phyloP scores from a whole-genome alignment of 164 flowering plant species.

The Magnolia kwangsiensis region DNA sequence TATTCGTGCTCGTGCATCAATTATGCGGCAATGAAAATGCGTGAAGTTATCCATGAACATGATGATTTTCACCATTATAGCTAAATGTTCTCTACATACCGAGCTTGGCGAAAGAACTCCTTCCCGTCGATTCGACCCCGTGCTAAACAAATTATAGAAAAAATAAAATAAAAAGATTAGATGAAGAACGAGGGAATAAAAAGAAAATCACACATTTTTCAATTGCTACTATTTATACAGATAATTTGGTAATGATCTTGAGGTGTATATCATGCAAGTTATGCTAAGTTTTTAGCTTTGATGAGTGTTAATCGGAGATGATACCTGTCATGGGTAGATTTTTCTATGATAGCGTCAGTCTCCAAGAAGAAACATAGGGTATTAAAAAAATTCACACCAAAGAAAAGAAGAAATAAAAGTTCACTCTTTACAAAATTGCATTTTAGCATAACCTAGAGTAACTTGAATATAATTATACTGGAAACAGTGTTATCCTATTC shows the following conservation, averaged over 20 bases:
- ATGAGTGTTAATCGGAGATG: not conserved
- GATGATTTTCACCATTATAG: not conserved
- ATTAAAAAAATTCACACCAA: too few species aligned
- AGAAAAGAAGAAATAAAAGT: not conserved
- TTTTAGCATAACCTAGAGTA: too few species aligned
- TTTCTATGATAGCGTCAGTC: not conserved
- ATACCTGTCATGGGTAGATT: not conserved
- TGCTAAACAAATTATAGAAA: conserved; percentile 32
- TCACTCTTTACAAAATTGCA: too few species aligned
- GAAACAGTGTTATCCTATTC: not conserved
- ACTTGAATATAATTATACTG: not conserved
- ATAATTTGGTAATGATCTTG: not conserved
- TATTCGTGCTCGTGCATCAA: not conserved
- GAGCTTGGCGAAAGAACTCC: conserved; percentile 94
- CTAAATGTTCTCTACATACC: conserved; percentile 35
- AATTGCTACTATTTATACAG: not conserved
- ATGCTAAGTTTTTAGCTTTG: not conserved
- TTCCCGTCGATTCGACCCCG: conserved; percentile 89
- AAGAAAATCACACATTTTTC: not conserved
- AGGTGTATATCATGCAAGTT: not conserved
- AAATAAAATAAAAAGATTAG: conserved; percentile 13
- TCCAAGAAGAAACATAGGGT: too few species aligned
- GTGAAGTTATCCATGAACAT: not conserved
- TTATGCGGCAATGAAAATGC: not conserved
- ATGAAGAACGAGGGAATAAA: not conserved